phyloP scores from a whole-genome alignment of 2,329 filamentous ascomycete genomes.

The Stromatinia cepivora region DNA sequence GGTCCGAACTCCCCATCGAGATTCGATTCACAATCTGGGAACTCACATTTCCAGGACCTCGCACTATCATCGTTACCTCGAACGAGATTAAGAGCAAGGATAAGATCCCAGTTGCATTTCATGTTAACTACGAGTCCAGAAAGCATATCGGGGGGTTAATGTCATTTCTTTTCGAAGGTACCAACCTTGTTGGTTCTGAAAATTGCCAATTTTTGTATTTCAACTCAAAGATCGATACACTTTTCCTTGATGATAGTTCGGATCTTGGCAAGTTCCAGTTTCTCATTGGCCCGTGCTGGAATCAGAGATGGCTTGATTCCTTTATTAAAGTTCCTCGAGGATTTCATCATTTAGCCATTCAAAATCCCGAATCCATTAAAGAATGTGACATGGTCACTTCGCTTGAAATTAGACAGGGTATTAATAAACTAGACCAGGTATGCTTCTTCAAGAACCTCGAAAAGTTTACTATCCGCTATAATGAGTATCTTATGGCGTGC shows the following conservation, averaged over 20 bases:
- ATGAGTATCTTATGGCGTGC: too few species aligned
- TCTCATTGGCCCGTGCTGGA: neutral
- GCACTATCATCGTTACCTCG: neutral
- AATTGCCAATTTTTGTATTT: neutral
- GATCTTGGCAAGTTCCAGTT: accelerated
- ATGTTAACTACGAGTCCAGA: neutral
- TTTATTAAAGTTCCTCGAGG: too few species aligned
- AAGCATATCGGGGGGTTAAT: too few species aligned
- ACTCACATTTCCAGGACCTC: neutral
- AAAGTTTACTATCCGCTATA: neutral
- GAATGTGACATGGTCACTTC: neutral
- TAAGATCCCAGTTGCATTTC: neutral
- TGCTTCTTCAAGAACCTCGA: neutral
- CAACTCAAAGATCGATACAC: neutral
- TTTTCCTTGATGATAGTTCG: neutral
- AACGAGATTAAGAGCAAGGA: neutral
- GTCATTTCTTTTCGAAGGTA: neutral
- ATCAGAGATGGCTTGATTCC: too few species aligned
- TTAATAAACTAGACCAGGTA: neutral
- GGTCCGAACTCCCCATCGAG: neutral
- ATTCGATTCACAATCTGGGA: neutral
- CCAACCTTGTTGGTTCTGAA: neutral
- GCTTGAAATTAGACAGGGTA: accelerated
- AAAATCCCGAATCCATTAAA: neutral
- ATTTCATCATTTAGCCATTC: neutral